Conservation (phyloP, 139 green algal genomes). For the Chlorella ohadii region DNA sequence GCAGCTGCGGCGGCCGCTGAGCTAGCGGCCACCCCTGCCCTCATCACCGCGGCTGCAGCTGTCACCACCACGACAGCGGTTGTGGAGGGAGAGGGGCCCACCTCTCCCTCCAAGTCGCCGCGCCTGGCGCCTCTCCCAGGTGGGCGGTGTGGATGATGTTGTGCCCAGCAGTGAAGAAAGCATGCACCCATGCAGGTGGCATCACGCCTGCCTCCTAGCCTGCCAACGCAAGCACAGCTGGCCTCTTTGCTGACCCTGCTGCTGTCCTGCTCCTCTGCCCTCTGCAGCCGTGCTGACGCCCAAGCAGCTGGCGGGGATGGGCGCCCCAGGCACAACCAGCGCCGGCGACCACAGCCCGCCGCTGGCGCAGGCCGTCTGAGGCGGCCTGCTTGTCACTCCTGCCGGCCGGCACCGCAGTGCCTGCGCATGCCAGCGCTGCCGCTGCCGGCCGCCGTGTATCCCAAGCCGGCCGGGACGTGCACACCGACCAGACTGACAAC, state of each 20-base stretch:
- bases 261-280: too few relatives aligned
- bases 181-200: too few relatives aligned
- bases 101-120: background rate
- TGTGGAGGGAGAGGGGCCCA: background rate
- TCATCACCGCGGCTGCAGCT: background rate
- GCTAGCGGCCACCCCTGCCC: background rate
- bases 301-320: slow-evolving; percentile 16
- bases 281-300: slow-evolving; percentile 5
- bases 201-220: too few relatives aligned
- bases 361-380: slow-evolving; percentile 17
- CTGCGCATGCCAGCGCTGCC: too few relatives aligned
- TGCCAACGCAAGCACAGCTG: too few relatives aligned
- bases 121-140: slow-evolving; percentile 13
- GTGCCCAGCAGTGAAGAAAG: too few relatives aligned
- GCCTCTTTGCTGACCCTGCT: too few relatives aligned
- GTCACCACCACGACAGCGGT: background rate
- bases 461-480: too few relatives aligned
- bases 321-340: background rate
- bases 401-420: too few relatives aligned
- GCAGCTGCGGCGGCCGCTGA: background rate
- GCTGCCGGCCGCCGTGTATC: too few relatives aligned
- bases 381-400: background rate
- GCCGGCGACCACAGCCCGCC: slow-evolving; percentile 6
- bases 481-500: too few relatives aligned
- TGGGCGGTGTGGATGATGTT: too few relatives aligned